Evolutionary conservation across 495 filamentous ascomycete genomes (phyloP), one percentile per base, ranked within the genome.

Genomic region (Trichoderma virens): DNA sequence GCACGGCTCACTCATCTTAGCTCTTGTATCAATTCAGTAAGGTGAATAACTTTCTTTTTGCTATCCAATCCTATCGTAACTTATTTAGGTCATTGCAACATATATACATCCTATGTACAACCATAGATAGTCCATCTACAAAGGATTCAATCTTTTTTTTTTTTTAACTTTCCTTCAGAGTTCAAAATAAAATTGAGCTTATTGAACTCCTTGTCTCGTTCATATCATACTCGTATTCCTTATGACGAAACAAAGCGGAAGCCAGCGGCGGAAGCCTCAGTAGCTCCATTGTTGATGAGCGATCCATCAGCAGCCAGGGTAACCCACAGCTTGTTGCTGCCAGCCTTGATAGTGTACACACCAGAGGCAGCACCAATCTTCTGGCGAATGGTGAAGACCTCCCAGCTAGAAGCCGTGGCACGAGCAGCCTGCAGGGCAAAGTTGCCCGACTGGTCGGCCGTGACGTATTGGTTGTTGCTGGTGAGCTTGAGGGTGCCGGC

Each of bases 221-320:
- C n/a, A n/a, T n/a, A n/a, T n/a, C n/a, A n/a, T n/a, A n/a, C n/a
- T n/a, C n/a, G n/a, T n/a, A n/a, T n/a, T n/a, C 9, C 80, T 79
- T 43, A 72, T 67, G 32, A 75, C 74, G 34, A 67, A 11, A 65
- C 56, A 27, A 67, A 16, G 76, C 74, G 8, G 38, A 68, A 64
- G 31, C 65, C 38, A 70, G 68, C 30, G 73, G 76, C 39, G 5
- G 59, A 59, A 18, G 59, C 38, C 64, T 65, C 64, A 16, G 30
- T 61, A 5, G 64, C 32, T 0, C 64, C 64, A 27, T 65, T 65
- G 64, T 65, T 65, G 35, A 65, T 16, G 23, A 65, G 38, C 13
- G 56, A 41, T 6, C 64, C 64, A 25, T 61, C 41, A 23, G 28
- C n/a, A 8, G 32, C 56, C 16, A 65, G 23, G 2, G 64, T 65